Evolutionary conservation across 2,329 filamentous ascomycete species (phyloP).

Genomic region (Plenodomus biglobosus): DNA sequence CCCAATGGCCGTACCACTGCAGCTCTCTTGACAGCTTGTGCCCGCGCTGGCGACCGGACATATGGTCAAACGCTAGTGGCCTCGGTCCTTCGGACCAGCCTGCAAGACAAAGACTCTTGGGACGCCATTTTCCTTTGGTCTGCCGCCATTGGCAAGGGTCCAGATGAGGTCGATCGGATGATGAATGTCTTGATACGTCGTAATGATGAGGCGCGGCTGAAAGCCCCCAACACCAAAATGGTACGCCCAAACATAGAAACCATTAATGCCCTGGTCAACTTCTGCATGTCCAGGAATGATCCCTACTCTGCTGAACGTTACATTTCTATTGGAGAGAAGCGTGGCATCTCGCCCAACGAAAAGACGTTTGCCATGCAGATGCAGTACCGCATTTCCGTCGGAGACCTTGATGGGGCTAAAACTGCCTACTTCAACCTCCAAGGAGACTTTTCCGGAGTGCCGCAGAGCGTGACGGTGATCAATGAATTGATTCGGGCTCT

Average conservation of each 20-base stretch:
- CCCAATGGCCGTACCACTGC: slow-evolving; percentile 47
- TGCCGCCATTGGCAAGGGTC: slow-evolving; percentile 68
- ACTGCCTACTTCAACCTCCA: slow-evolving; percentile 66
- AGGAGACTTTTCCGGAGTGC: slow-evolving; percentile 56
- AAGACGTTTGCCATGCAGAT: slow-evolving; percentile 74
- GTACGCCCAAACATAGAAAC: slow-evolving; percentile 65
- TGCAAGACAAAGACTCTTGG: slow-evolving; percentile 59
- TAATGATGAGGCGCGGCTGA: slow-evolving; percentile 50
- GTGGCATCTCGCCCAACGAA: slow-evolving; percentile 66
- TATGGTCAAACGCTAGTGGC: slow-evolving; percentile 48
- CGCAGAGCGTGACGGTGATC: slow-evolving; percentile 63
- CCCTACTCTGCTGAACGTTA: slow-evolving; percentile 73
- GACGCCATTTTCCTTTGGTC: slow-evolving; percentile 77
- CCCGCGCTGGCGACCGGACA: slow-evolving; percentile 27
- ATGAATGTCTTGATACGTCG: slow-evolving; percentile 64
- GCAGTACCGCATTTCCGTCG: slow-evolving; percentile 70
- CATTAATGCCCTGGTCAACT: slow-evolving; percentile 74
- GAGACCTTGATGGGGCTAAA: slow-evolving; percentile 70
- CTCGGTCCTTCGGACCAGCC: slow-evolving; percentile 37
- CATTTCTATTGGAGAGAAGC: slow-evolving; percentile 65
- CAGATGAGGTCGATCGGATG: slow-evolving; percentile 73
- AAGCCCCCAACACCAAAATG: slow-evolving; percentile 25
- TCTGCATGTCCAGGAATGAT: slow-evolving; percentile 70
- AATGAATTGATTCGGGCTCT: slow-evolving; percentile 74
- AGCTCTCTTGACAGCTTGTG: slow-evolving; percentile 62